These are phyloP conservation scores for Coemansia sp. DNA, from an alignment of 192 early-diverging fungal genomes.

Conservation along the genomic window DNA sequence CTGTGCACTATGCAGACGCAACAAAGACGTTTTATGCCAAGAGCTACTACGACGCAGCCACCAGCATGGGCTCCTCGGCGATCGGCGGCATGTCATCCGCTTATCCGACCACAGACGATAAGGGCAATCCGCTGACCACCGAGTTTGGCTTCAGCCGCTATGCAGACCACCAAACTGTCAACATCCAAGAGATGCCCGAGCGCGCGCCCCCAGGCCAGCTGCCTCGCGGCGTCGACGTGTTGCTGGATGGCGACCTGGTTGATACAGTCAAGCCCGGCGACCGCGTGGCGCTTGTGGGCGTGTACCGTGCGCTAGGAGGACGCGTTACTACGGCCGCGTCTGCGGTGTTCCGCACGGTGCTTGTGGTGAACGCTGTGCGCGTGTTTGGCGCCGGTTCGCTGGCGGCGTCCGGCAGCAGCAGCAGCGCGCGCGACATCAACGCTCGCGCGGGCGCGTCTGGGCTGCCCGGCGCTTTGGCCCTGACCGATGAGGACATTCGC, in stretches of 20 bases:
- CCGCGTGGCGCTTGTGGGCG: conserved; percentile 88
- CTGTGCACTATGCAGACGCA: conserved; percentile 90
- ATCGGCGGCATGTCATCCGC: conserved; percentile 22
- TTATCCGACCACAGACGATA: conserved; percentile 94
- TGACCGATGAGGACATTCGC: conserved; percentile 83
- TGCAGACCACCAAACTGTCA: conserved; percentile 88
- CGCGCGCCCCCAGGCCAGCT: conserved; percentile 91
- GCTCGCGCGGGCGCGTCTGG: conserved; percentile 29
- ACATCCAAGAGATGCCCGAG: conserved; percentile 99
- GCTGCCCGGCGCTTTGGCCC: conserved; percentile 56
- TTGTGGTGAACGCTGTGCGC: conserved; percentile 83
- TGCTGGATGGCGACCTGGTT: conserved; percentile 94
- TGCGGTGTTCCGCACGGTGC: conserved; percentile 87
- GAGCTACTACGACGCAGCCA: conserved; percentile 85
- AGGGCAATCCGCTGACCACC: conserved; percentile 86
- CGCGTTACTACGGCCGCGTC: conserved; percentile 68
- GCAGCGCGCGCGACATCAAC: conserved; percentile 17
- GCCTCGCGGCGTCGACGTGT: conserved; percentile 89
- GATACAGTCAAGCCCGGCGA: conserved; percentile 96
- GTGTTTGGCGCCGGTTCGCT: conserved; percentile 67
- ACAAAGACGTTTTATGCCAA: conserved; percentile 76
- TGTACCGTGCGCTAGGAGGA: conserved; percentile 85
- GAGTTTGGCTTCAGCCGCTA: conserved; percentile 90
- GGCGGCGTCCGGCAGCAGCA: conserved; percentile 57
- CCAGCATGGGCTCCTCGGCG: conserved; percentile 56